A percentile compares a stretch with the other conserved stretches of the same genome.
Evolutionary conservation across 2,329 filamentous ascomycete species (phyloP).

Genomic region (Microascus cirrosus): DNA sequence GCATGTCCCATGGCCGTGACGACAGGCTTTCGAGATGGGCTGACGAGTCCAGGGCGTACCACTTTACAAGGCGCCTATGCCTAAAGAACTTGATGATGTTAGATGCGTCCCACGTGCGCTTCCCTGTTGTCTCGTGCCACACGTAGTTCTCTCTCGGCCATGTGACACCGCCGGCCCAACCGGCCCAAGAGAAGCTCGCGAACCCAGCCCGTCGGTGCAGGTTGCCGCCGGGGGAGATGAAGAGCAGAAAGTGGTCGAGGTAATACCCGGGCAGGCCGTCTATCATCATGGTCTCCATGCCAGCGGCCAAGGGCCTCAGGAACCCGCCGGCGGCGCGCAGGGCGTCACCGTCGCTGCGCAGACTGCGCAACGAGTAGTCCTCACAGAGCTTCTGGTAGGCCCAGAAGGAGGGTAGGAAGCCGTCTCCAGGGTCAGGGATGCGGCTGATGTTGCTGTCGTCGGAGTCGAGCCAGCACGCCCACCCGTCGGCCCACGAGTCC

Average conservation of each 20-base stretch:
- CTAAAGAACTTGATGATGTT: background rate
- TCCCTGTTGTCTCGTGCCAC: background rate
- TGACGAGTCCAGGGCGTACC: background rate
- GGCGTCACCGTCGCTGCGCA: constrained; percentile 6
- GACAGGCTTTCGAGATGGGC: background rate
- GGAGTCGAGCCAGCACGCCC: constrained; percentile 2
- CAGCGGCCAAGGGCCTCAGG: constrained; percentile 1
- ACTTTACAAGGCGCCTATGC: background rate
- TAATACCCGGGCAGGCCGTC: background rate
- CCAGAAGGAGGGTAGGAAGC: background rate
- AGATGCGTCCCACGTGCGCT: background rate
- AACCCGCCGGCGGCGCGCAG: constrained; percentile 6
- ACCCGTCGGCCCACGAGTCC: constrained; percentile 5
- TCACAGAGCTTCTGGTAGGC: constrained; percentile 5
- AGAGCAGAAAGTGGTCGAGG: background rate
- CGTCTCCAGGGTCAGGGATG: background rate
- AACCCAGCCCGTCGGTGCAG: constrained; percentile 6
- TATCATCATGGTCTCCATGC: background rate
- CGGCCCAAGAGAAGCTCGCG: constrained; percentile 10
- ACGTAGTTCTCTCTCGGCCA: background rate
- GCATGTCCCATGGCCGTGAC: background rate
- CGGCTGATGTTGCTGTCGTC: background rate
- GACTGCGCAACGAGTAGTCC: constrained; percentile 6
- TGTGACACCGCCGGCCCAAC: constrained; percentile 1
- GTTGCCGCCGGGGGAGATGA: background rate